phyloP scores from a whole-genome alignment of 441 rosid genomes.

The Daphne laureola region DNA sequence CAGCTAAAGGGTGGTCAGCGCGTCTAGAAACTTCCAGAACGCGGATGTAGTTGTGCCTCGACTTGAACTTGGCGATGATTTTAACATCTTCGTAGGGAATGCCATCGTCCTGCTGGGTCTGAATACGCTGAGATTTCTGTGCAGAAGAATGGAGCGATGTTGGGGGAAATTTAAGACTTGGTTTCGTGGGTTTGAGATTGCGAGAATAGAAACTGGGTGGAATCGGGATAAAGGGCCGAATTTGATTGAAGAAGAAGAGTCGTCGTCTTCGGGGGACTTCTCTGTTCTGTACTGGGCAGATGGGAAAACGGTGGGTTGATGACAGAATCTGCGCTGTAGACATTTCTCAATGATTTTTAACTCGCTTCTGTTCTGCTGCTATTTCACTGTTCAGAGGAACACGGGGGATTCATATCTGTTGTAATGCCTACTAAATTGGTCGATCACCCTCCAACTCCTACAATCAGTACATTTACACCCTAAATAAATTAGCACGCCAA shows the following conservation, averaged over 20 bases:
- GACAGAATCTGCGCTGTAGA: too few species aligned
- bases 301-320: too few species aligned
- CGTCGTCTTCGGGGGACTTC: too few species aligned
- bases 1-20: slow-evolving; percentile 71
- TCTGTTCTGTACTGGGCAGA: too few species aligned
- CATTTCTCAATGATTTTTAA: too few species aligned
- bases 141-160: background rate
- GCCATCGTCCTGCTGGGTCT: slow-evolving; percentile 41
- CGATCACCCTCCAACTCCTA: too few species aligned
- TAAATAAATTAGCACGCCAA: too few species aligned
- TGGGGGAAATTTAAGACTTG: slow-evolving; percentile 9
- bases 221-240: slow-evolving; percentile 13
- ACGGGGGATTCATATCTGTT: too few species aligned
- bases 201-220: slow-evolving; percentile 22
- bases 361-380: too few species aligned
- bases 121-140: slow-evolving; percentile 8
- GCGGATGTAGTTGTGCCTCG: slow-evolving; percentile 74
- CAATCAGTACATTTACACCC: too few species aligned
- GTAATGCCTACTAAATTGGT: too few species aligned
- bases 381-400: too few species aligned
- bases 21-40: slow-evolving; percentile 67
- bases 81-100: slow-evolving; percentile 63
- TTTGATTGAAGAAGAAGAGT: slow-evolving; percentile 2
- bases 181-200: slow-evolving; percentile 1
- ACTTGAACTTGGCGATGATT: slow-evolving; percentile 64